A percentile compares a stretch with the other conserved stretches of the same genome.
phyloP scores from a whole-genome alignment of 768 basidiomycete genomes.

The Serendipita indica region DNA sequence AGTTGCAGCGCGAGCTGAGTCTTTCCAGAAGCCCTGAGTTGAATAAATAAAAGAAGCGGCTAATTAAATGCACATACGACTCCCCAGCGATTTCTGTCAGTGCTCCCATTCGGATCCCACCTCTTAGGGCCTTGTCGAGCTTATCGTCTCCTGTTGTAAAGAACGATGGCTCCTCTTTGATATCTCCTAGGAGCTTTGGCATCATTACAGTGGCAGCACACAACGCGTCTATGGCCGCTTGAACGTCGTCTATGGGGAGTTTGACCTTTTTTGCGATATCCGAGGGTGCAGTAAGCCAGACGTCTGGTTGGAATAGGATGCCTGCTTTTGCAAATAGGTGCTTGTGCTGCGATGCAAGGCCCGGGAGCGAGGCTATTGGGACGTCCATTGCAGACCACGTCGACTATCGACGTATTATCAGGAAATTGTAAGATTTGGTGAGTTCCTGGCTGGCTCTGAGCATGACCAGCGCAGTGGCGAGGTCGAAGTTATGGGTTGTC shows the following conservation, averaged over 20 bases:
- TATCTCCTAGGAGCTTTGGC: conserved; percentile 29
- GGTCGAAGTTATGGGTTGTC: background rate
- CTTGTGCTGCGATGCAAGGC: background rate
- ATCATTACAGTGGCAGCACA: conserved; percentile 30
- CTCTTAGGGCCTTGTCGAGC: conserved; percentile 58
- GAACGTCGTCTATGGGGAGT: conserved; percentile 35
- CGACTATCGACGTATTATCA: background rate
- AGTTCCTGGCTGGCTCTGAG: background rate
- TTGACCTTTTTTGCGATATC: conserved; percentile 45
- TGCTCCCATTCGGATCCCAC: conserved; percentile 65
- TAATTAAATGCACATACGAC: conserved; percentile 37
- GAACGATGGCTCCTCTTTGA: conserved; percentile 25
- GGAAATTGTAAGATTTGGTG: background rate
- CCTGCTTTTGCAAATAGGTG: background rate
- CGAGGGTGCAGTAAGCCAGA: conserved; percentile 18
- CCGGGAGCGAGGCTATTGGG: background rate
- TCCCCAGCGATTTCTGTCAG: conserved; percentile 83
- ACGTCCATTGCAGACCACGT: background rate
- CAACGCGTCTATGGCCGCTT: conserved; percentile 35
- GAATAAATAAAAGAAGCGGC: background rate
- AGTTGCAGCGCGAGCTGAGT: conserved; percentile 83
- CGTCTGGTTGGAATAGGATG: background rate
- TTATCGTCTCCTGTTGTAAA: conserved; percentile 61
- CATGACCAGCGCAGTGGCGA: background rate
- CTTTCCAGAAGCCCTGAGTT: conserved; percentile 76